These are phyloP conservation scores for Puccinellia tenuiflora DNA, from an alignment of 176 grass and related monocot species.

Conservation along the genomic window DNA sequence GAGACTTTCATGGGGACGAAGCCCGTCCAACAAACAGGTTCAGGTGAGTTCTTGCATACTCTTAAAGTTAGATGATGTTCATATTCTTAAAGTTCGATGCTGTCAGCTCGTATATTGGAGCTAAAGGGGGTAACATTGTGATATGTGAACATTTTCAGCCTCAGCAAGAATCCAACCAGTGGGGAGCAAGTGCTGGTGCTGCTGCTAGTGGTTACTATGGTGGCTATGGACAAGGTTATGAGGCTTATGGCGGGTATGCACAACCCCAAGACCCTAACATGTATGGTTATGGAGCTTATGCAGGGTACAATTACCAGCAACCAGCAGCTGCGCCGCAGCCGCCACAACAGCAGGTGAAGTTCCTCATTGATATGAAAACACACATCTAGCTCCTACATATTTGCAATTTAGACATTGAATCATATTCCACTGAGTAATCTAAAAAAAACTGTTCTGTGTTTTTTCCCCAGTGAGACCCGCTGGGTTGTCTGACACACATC, in stretches of 20 bases:
- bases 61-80: neutral
- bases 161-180: constrained; percentile 54
- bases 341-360: constrained; percentile 47
- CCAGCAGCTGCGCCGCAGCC: constrained; percentile 48
- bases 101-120: neutral
- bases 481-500: neutral
- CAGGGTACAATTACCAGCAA: constrained; percentile 84
- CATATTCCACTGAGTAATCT: neutral
- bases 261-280: constrained; percentile 84
- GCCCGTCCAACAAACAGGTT: constrained; percentile 72
- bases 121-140: constrained; percentile 20
- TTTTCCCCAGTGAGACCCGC: constrained; percentile 28
- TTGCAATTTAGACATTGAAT: neutral
- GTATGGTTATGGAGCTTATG: constrained; percentile 81
- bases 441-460: neutral
- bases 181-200: constrained; percentile 38
- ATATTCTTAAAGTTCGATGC: neutral
- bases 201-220: constrained; percentile 56
- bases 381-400: neutral
- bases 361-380: neutral
- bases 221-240: constrained; percentile 61
- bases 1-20: constrained; percentile 93
- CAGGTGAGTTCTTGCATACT: neutral
- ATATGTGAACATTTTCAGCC: constrained; percentile 37
- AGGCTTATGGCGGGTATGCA: constrained; percentile 3